Evolutionary conservation across 2,329 filamentous ascomycete species (phyloP).

Genomic region (Phymatotrichopsis omnivora): DNA sequence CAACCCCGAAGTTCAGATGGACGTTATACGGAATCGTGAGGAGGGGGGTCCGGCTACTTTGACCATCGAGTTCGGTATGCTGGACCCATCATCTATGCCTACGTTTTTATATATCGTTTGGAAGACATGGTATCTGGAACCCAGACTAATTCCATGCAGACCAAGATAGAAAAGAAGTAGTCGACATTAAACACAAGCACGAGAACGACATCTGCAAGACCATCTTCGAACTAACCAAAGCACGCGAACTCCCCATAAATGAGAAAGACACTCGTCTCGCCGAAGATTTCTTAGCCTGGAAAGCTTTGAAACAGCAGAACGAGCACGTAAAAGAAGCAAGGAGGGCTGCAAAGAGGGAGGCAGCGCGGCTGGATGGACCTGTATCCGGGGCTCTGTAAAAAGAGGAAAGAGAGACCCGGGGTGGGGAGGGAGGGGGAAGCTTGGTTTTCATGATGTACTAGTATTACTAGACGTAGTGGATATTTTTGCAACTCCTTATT

Average conservation of each 20-base stretch:
- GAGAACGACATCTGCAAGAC: constrained; percentile 22
- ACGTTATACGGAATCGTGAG: constrained; percentile 58
- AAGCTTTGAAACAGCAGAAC: constrained; percentile 7
- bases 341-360: constrained; percentile 6
- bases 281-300: constrained; percentile 13
- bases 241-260: constrained; percentile 19
- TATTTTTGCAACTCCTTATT: no score
- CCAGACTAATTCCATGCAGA: constrained; percentile 30
- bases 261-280: constrained; percentile 12
- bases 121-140: background rate
- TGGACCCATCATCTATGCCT: background rate
- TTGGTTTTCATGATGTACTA: no score
- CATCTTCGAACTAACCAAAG: constrained; percentile 23
- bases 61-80: constrained; percentile 50
- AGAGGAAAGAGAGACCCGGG: no score
- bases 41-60: constrained; percentile 50
- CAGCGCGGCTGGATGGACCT: constrained; percentile 11
- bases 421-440: no score
- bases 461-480: no score
- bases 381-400: no score
- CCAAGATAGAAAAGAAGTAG: constrained; percentile 32
- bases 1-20: constrained; percentile 78
- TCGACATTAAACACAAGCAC: constrained; percentile 34
- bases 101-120: background rate
- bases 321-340: constrained; percentile 6